Percentiles rank a stretch among this genome's conserved stretches.
These are phyloP conservation scores for Hypoxylon sp. DNA, from an alignment of 2,329 filamentous ascomycete genomes.

Conservation along the genomic window DNA sequence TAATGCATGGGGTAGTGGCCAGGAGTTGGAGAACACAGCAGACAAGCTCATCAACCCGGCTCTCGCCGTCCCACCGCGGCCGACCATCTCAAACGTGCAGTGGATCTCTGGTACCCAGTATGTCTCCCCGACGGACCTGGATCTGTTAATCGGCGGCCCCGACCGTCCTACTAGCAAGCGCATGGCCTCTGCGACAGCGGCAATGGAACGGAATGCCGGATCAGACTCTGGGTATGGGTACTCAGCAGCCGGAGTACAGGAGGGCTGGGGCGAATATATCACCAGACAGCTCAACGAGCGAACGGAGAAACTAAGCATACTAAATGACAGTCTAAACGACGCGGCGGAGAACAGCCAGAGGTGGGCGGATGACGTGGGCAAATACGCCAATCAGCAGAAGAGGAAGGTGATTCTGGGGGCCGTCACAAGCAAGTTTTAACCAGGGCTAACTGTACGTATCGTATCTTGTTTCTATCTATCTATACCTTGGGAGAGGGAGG, in stretches of 20 bases:
- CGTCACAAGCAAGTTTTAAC: constrained; percentile 67
- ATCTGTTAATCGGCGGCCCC: constrained; percentile 87
- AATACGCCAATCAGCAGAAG: constrained; percentile 89
- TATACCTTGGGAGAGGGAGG: too few species aligned
- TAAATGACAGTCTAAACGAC: constrained; percentile 85
- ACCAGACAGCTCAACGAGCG: constrained; percentile 87
- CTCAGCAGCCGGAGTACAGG: constrained; percentile 52
- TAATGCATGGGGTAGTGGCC: constrained; percentile 83
- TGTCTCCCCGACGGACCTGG: constrained; percentile 85
- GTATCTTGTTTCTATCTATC: constrained; percentile 1
- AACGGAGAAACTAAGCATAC: constrained; percentile 84
- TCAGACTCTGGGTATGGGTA: constrained; percentile 44
- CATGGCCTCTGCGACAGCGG: constrained; percentile 81
- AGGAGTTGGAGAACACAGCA: constrained; percentile 66
- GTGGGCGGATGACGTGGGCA: constrained; percentile 88
- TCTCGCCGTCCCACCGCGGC: constrained; percentile 76
- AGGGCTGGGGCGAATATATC: constrained; percentile 82
- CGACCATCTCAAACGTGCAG: constrained; percentile 93
- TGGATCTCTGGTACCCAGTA: constrained; percentile 97
- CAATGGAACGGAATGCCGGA: constrained; percentile 70
- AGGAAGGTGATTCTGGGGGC: constrained; percentile 79
- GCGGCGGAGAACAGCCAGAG: constrained; percentile 81
- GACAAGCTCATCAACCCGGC: constrained; percentile 84
- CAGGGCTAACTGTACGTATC: constrained; percentile 14
- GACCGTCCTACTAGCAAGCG: constrained; percentile 88